phyloP scores from a whole-genome alignment of 2,329 filamentous ascomycete species.

The Aspergillus versicolor region DNA sequence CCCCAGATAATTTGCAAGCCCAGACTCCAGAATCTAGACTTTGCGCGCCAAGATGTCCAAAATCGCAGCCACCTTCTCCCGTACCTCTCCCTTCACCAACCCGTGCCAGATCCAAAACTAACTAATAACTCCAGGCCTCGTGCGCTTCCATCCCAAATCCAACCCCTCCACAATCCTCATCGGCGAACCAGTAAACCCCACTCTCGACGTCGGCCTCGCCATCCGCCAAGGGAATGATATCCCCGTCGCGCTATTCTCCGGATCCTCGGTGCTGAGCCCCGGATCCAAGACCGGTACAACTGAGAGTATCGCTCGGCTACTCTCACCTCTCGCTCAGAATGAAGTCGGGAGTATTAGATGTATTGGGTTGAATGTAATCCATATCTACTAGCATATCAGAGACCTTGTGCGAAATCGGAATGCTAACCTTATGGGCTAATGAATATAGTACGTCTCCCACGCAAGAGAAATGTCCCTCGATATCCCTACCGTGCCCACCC shows the following conservation, averaged over 20 bases:
- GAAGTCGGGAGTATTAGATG: slow-evolving; percentile 60
- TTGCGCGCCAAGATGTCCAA: slow-evolving; percentile 28
- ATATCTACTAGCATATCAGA: no score
- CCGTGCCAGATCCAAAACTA: background rate
- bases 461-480: slow-evolving; percentile 54
- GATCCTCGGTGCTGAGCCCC: slow-evolving; percentile 56
- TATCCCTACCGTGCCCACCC: slow-evolving; percentile 55
- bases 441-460: slow-evolving; percentile 48
- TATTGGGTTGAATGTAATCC: slow-evolving; percentile 55
- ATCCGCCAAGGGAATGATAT: slow-evolving; percentile 58
- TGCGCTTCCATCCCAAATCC: slow-evolving; percentile 58
- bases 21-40: background rate
- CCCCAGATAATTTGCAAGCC: background rate
- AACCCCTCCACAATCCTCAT: slow-evolving; percentile 52
- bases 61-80: slow-evolving; percentile 39
- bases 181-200: slow-evolving; percentile 55
- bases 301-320: slow-evolving; percentile 40
- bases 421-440: background rate
- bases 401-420: background rate
- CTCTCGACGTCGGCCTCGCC: slow-evolving; percentile 59
- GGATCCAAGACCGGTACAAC: slow-evolving; percentile 50
- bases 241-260: slow-evolving; percentile 56
- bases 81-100: slow-evolving; percentile 15
- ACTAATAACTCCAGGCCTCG: slow-evolving; percentile 49
- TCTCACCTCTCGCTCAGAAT: slow-evolving; percentile 51